Conservation (phyloP, 2,329 filamentous ascomycete genomes). For the Venturia aucupariae region DNA sequence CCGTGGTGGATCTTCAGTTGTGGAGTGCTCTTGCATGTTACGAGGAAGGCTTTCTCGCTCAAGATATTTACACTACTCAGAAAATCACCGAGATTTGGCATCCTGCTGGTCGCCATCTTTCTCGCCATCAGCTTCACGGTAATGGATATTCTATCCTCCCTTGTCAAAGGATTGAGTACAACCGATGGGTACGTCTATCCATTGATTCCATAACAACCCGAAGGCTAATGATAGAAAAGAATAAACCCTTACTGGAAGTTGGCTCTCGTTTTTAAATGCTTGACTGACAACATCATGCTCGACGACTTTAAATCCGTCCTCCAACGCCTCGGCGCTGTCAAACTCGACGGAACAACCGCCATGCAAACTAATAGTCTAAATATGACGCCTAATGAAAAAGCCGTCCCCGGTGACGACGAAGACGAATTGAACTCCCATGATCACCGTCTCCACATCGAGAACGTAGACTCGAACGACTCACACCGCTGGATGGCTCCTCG, state of each 20-base stretch:
- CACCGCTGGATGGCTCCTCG: not conserved
- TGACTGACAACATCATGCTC: conserved; percentile 56
- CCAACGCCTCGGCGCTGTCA: conserved; percentile 33
- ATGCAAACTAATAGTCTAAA: conserved; percentile 12
- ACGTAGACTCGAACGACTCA: not conserved
- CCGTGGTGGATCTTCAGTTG: conserved; percentile 61
- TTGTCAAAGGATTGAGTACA: conserved; percentile 29
- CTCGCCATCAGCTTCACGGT: conserved; percentile 52
- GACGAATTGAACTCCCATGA: not conserved
- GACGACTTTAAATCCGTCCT: conserved; percentile 58
- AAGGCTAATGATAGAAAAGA: not conserved
- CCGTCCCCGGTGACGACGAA: conserved; percentile 2
- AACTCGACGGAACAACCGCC: conserved; percentile 8
- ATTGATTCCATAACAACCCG: not conserved
- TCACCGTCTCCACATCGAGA: not conserved
- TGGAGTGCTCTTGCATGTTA: conserved; percentile 51
- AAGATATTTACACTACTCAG: conserved; percentile 47
- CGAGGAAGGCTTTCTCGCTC: conserved; percentile 53
- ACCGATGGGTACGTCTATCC: conserved; percentile 32
- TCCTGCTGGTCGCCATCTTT: conserved; percentile 53
- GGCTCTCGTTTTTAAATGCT: conserved; percentile 56
- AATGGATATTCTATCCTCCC: conserved; percentile 52
- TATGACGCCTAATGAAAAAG: conserved; percentile 7
- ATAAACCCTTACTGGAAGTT: conserved; percentile 60
- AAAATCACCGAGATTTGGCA: conserved; percentile 54